phyloP scores from a whole-genome alignment of 2,329 filamentous ascomycete genomes.

The Sporothrix humicola region DNA sequence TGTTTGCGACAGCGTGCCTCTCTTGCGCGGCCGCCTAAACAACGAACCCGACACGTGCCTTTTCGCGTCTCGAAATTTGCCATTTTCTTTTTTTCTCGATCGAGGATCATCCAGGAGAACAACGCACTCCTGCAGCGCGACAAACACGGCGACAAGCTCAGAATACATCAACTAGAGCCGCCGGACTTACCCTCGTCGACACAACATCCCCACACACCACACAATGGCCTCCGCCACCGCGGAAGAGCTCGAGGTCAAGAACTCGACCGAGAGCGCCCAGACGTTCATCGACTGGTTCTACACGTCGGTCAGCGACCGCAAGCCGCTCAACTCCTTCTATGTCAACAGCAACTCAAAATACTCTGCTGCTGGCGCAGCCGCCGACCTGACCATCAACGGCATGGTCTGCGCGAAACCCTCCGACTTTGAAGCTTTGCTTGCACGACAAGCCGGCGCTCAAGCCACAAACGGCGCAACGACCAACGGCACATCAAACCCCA shows the following conservation, averaged over 20 bases:
- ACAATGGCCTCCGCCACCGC: constrained; percentile 34
- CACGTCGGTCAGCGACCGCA: constrained; percentile 67
- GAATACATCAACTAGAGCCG: not conserved
- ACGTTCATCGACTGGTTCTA: constrained; percentile 78
- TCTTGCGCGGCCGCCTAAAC: not conserved
- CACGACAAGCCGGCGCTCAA: constrained; percentile 59
- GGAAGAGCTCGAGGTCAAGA: constrained; percentile 52
- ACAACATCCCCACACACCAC: not conserved
- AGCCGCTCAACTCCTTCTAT: constrained; percentile 72
- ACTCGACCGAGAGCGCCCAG: constrained; percentile 63
- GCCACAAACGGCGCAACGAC: constrained; percentile 31
- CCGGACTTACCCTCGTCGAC: not conserved
- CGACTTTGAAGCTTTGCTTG: constrained; percentile 71
- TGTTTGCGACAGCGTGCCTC: not conserved
- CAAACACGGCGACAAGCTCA: not conserved
- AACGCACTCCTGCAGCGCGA: not conserved
- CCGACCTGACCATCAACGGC: constrained; percentile 83
- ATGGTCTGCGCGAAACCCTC: constrained; percentile 65
- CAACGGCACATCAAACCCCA: constrained; percentile 2
- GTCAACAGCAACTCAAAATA: constrained; percentile 62
- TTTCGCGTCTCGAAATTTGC: not conserved
- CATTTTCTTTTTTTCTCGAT: not conserved
- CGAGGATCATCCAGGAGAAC: not conserved
- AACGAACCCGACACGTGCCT: not conserved
- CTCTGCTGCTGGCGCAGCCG: constrained; percentile 54